Conservation (phyloP, 495 filamentous ascomycete species). For the Penicillium cinerascens region DNA sequence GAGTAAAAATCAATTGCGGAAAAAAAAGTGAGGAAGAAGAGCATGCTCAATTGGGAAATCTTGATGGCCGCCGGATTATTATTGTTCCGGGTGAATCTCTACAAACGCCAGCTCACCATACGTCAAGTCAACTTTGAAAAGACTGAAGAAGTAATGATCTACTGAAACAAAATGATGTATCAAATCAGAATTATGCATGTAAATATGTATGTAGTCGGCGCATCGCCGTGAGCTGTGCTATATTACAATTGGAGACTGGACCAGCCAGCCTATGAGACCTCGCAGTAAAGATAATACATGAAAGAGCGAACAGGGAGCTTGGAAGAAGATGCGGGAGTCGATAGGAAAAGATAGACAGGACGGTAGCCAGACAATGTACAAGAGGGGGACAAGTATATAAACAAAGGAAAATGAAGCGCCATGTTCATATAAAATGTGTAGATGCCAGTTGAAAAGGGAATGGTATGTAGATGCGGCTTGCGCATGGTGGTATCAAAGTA, state of each 20-base stretch:
- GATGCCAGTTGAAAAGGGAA: conserved; percentile 24
- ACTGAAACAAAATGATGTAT: neutral
- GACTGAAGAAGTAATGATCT: neutral
- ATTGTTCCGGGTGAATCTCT: conserved; percentile 22
- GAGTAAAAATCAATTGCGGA: conserved; percentile 10
- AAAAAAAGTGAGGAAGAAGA: conserved; percentile 13
- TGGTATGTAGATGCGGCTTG: conserved; percentile 33
- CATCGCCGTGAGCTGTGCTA: conserved; percentile 24
- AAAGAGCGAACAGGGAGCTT: conserved; percentile 12
- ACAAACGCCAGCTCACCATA: neutral
- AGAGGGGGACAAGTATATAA: conserved; percentile 19
- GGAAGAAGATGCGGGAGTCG: conserved; percentile 5
- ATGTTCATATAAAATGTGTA: conserved; percentile 23
- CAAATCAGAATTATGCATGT: conserved; percentile 4
- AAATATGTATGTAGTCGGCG: neutral
- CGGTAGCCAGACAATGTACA: conserved; percentile 26
- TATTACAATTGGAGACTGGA: conserved; percentile 39
- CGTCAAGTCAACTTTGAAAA: neutral
- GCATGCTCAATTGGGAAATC: conserved; percentile 39
- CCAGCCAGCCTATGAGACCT: conserved; percentile 18
- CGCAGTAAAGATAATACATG: conserved; percentile 18
- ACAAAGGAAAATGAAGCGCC: conserved; percentile 33
- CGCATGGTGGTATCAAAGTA: conserved; percentile 35
- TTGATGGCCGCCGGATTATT: conserved; percentile 26
- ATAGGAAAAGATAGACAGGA: conserved; percentile 14